Conservation (phyloP, 2,329 filamentous ascomycete species). For the Cladosporium halotolerans region DNA sequence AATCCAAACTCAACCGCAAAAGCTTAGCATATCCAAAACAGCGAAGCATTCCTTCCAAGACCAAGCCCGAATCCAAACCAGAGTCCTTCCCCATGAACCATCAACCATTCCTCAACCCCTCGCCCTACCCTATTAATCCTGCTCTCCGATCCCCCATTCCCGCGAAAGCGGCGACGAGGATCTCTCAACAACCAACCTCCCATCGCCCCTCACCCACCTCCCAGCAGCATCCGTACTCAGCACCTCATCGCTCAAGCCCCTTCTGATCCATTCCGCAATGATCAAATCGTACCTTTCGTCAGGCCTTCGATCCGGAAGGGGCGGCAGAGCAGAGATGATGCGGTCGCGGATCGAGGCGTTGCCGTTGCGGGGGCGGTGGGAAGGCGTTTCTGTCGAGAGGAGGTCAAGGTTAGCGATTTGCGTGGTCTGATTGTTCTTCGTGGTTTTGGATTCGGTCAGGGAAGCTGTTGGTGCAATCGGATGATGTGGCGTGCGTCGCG, state of each 20-base stretch:
- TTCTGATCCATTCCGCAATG: not conserved
- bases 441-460: too few species aligned
- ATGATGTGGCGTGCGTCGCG: too few species aligned
- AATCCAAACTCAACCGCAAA: not conserved
- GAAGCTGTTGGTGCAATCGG: too few species aligned
- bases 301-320: too few species aligned
- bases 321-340: not conserved
- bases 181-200: not conserved
- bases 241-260: not conserved
- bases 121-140: not conserved
- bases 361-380: not conserved
- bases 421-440: too few species aligned
- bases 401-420: not conserved
- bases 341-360: not conserved
- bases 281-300: too few species aligned
- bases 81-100: not conserved
- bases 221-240: not conserved
- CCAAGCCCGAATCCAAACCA: not conserved
- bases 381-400: not conserved
- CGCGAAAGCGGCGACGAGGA: not conserved
- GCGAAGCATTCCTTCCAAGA: not conserved
- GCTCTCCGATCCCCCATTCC: not conserved
- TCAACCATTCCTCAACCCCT: not conserved
- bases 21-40: not conserved
- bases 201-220: slow-evolving; percentile 3